Evolutionary conservation across 257 asterid genomes (phyloP).

Genomic region (Misopates orontium): DNA sequence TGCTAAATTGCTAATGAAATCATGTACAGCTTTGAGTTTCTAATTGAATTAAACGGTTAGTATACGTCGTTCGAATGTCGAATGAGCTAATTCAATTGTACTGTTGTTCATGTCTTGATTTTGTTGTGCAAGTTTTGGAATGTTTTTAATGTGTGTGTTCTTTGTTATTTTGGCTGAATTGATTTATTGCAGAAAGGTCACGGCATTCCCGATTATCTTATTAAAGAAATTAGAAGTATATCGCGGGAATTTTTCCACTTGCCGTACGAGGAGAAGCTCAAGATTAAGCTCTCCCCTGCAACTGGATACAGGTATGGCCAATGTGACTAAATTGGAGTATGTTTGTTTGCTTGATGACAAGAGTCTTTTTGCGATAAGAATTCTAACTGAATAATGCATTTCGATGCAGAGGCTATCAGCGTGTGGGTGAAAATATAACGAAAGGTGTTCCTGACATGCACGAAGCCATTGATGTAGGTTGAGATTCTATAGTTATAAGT

Average conservation of each 20-base stretch:
- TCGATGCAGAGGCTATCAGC: slow-evolving; percentile 82
- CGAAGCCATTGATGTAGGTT: slow-evolving; percentile 94
- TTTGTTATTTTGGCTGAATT: background rate
- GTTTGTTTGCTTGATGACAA: background rate
- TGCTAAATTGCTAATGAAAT: background rate
- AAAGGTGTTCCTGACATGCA: slow-evolving; percentile 86
- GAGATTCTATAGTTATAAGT: slow-evolving; percentile 3
- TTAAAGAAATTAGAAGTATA: slow-evolving; percentile 58
- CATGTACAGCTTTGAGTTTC: too few species aligned
- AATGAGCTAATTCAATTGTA: too few species aligned
- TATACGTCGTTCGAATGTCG: too few species aligned
- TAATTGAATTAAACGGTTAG: too few species aligned
- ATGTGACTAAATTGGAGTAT: slow-evolving; percentile 8
- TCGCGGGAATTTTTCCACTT: slow-evolving; percentile 59
- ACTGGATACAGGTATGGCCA: slow-evolving; percentile 86
- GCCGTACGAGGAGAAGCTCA: slow-evolving; percentile 79
- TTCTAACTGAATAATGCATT: slow-evolving; percentile 1
- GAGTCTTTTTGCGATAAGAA: slow-evolving; percentile 1
- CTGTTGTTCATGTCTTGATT: background rate
- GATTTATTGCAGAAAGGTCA: slow-evolving; percentile 72
- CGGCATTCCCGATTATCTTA: slow-evolving; percentile 69
- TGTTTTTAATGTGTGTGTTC: slow-evolving; percentile 5
- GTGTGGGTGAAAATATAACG: slow-evolving; percentile 72
- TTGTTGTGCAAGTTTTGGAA: background rate
- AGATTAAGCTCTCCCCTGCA: slow-evolving; percentile 67